Evolutionary conservation across 148 eudicot species (phyloP).

Genomic region (Rhododendron griersonianum): DNA sequence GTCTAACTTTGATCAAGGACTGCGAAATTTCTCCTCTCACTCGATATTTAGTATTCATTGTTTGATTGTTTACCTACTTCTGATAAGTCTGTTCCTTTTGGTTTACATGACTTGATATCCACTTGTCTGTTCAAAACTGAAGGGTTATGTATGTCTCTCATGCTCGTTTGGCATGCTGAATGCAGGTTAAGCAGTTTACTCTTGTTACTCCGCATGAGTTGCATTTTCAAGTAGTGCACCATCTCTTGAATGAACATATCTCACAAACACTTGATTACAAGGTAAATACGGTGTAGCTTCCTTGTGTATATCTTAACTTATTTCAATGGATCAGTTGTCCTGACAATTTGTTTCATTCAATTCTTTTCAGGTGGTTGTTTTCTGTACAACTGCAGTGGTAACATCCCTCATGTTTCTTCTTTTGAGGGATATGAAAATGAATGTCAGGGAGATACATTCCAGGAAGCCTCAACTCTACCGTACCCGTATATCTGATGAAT

Average conservation of each 20-base stretch:
- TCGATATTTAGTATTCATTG: neutral
- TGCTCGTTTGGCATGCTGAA: neutral
- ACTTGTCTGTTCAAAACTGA: neutral
- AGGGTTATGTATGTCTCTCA: neutral
- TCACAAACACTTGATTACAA: conserved; percentile 59
- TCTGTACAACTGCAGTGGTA: conserved; percentile 86
- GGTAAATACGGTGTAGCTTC: conserved; percentile 25
- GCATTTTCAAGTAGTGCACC: conserved; percentile 70
- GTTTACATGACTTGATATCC: neutral
- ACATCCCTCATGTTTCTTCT: conserved; percentile 79
- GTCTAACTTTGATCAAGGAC: neutral
- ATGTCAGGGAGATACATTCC: conserved; percentile 87
- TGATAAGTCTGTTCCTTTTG: neutral
- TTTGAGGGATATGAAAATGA: conserved; percentile 71
- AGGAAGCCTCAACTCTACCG: conserved; percentile 83
- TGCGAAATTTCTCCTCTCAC: neutral
- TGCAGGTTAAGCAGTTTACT: conserved; percentile 81
- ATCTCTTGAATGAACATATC: conserved; percentile 70
- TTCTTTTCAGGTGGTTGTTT: conserved; percentile 66
- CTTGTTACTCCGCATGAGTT: conserved; percentile 68
- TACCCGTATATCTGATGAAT: conserved; percentile 73
- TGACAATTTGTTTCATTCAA: conserved; percentile 13
- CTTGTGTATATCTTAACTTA: neutral
- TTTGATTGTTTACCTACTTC: neutral
- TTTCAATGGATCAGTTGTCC: neutral